phyloP scores from a whole-genome alignment of 495 filamentous ascomycete species.

The Xylaria castorea region DNA sequence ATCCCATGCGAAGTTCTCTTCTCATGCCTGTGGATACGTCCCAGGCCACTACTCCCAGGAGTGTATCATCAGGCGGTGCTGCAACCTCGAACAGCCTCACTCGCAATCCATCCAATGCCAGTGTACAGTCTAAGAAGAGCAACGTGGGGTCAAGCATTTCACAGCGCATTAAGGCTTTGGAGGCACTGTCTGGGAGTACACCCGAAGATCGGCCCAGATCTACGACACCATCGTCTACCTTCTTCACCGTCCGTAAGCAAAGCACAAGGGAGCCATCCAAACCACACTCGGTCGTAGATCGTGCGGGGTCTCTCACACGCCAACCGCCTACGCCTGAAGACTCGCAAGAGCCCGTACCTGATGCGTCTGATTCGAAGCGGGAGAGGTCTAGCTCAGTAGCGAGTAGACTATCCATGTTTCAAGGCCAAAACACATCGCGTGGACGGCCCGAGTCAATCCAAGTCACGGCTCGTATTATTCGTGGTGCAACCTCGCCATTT shows the following conservation, averaged over 20 bases:
- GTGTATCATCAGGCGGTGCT: slow-evolving; percentile 54
- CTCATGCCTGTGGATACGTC: slow-evolving; percentile 49
- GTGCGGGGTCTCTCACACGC: slow-evolving; percentile 46
- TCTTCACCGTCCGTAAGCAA: slow-evolving; percentile 60
- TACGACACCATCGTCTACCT: slow-evolving; percentile 49
- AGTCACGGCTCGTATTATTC: slow-evolving; percentile 79
- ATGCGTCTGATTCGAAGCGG: slow-evolving; percentile 34
- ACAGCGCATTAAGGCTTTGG: slow-evolving; percentile 85
- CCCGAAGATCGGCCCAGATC: slow-evolving; percentile 50
- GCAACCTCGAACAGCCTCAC: slow-evolving; percentile 56
- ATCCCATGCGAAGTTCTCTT: slow-evolving; percentile 52
- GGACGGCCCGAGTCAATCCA: slow-evolving; percentile 74
- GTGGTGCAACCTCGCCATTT: slow-evolving; percentile 59
- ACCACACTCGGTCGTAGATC: slow-evolving; percentile 54
- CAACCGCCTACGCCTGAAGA: slow-evolving; percentile 47
- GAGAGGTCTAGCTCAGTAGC: slow-evolving; percentile 53
- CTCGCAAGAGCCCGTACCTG: slow-evolving; percentile 54
- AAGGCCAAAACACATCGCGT: slow-evolving; percentile 47
- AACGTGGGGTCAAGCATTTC: slow-evolving; percentile 89
- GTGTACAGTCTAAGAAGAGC: slow-evolving; percentile 70
- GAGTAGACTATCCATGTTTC: slow-evolving; percentile 56
- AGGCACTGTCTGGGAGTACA: slow-evolving; percentile 65
- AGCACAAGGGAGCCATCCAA: slow-evolving; percentile 49
- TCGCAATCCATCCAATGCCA: slow-evolving; percentile 48
- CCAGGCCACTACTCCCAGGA: slow-evolving; percentile 45